These are phyloP conservation scores for Talaromyces sp. DNA, from an alignment of 2,329 filamentous ascomycete genomes.

Conservation along the genomic window DNA sequence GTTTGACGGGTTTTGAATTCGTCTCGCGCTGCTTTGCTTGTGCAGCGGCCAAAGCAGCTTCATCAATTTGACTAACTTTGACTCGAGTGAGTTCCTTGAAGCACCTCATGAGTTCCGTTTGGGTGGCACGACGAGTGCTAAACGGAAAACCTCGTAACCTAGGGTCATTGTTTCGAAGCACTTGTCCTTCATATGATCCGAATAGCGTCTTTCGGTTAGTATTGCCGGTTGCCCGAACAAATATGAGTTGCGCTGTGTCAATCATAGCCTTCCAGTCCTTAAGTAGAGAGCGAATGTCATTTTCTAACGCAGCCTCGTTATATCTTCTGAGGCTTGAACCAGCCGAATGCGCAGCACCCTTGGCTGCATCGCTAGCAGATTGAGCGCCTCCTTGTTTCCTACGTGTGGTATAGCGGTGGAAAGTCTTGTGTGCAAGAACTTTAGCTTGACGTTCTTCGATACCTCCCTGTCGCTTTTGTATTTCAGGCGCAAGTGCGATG, in stretches of 20 bases:
- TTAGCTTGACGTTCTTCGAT: constrained; percentile 79
- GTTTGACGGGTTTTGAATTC: constrained; percentile 31
- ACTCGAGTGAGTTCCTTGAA: constrained; percentile 92
- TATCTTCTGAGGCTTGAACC: constrained; percentile 86
- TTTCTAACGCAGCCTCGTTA: constrained; percentile 84
- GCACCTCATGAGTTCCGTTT: constrained; percentile 88
- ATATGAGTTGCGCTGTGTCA: constrained; percentile 78
- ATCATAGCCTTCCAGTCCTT: constrained; percentile 82
- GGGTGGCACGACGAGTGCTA: constrained; percentile 84
- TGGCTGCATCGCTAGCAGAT: constrained; percentile 89
- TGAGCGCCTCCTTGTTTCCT: constrained; percentile 95
- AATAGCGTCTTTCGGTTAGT: constrained; percentile 86
- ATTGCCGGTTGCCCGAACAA: constrained; percentile 81
- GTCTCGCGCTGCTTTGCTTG: constrained; percentile 46
- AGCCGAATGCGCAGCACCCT: constrained; percentile 89
- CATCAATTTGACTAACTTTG: constrained; percentile 76
- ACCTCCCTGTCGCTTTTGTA: constrained; percentile 65
- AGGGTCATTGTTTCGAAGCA: constrained; percentile 73
- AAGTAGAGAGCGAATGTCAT: constrained; percentile 81
- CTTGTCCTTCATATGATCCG: constrained; percentile 84
- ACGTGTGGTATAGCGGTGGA: constrained; percentile 93
- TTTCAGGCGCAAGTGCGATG: constrained; percentile 78
- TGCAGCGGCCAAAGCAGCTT: constrained; percentile 56
- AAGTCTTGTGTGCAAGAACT: constrained; percentile 93
- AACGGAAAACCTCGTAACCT: constrained; percentile 88